Base-by-base conservation (phyloP, 108 stramenopile species). In the Cylindrotheca fusiformis region DNA sequence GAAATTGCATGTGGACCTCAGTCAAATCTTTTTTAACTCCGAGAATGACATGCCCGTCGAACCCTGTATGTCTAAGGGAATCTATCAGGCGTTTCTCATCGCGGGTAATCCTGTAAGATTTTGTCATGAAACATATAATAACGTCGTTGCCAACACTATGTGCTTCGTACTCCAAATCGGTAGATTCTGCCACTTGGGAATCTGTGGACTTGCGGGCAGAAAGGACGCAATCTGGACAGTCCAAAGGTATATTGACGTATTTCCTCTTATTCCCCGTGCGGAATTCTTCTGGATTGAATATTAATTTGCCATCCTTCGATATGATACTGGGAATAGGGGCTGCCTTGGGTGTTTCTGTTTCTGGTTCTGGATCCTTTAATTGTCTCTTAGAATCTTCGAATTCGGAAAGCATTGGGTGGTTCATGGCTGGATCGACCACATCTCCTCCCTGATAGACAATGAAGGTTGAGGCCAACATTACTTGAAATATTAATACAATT, bases 41-140 rank as follows among this genome's bases (percentile, higher is more conserved):
- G n/a, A 83, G 55, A 28, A 83, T 76, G 48, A 83, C 79, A 48
- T 83, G 75, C 1, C 81, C 81, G 20, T 57, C 27, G 48, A 61
- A 80, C 19, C 81, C 81, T 1, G 81, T 77, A 50, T 72, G 49
- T 19, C 81, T 65, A 1, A 83, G 41, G 22, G 71, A 69, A 22
- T 72, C 71, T 3, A 83, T 74, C 33, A 78, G 79, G 14, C 51
- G 5, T 23, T 20, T 52, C 22, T 23, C 14, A 24, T 52, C 51
- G 5, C 51, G 5, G 51, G 8, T 52, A 24, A 52, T 24, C 22
- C 5, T 52, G 18, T 24, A 20, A 8, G 51, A 20, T 24, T 8
- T 18, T 52, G 51, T 6, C 22, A 23, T 52, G 12, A 52, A 5
- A 5, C 14, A 52, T 6, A 52, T 52, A 5, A 52, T 18, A 24